phyloP scores from a whole-genome alignment of 2,329 filamentous ascomycete species.

The Nigrospora oryzae region DNA sequence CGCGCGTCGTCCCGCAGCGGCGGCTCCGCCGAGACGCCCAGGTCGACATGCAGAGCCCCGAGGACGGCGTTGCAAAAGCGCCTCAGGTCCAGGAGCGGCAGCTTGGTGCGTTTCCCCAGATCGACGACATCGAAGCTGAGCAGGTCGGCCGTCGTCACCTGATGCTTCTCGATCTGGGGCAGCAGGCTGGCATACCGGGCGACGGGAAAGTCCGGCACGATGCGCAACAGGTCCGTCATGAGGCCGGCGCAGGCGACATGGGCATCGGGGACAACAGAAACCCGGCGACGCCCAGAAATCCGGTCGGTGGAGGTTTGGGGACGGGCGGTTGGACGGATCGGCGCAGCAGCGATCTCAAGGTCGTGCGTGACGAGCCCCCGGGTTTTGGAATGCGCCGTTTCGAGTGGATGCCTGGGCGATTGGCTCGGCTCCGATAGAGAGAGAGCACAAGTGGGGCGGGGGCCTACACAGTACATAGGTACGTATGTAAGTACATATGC shows the following conservation, averaged over 20 bases:
- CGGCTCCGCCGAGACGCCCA: slow-evolving; percentile 23
- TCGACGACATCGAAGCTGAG: slow-evolving; percentile 76
- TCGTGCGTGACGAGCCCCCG: too few relatives aligned
- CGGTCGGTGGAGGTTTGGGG: too few relatives aligned
- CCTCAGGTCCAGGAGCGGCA: slow-evolving; percentile 74
- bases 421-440: too few relatives aligned
- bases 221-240: slow-evolving; percentile 81
- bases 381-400: too few relatives aligned
- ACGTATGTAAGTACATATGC: too few relatives aligned
- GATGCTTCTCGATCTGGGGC: slow-evolving; percentile 69
- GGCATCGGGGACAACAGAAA: too few relatives aligned
- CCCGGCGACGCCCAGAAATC: too few relatives aligned
- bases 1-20: slow-evolving; percentile 2
- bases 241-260: slow-evolving; percentile 10
- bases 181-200: slow-evolving; percentile 66
- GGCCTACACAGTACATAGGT: too few relatives aligned
- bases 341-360: too few relatives aligned
- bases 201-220: slow-evolving; percentile 72
- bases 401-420: too few relatives aligned
- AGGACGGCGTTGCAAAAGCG: slow-evolving; percentile 62
- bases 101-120: slow-evolving; percentile 75
- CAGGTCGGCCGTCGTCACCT: slow-evolving; percentile 73
- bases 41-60: slow-evolving; percentile 56
- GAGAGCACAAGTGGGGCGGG: too few relatives aligned
- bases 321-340: too few relatives aligned